Evolutionary conservation across 495 filamentous ascomycete genomes (phyloP).

Genomic region (Talaromyces trachyspermus): DNA sequence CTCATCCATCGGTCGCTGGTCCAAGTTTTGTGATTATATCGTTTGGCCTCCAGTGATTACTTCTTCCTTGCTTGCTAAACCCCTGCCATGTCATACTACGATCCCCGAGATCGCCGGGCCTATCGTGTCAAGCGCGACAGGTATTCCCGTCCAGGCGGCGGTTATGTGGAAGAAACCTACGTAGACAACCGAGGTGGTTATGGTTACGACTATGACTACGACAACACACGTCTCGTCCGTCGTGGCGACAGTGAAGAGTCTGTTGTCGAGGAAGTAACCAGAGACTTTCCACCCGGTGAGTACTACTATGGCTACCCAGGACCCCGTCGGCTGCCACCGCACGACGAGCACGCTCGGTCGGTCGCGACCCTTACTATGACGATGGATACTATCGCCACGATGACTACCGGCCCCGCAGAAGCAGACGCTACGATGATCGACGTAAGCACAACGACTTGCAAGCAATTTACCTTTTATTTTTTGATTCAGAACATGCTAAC

Average conservation of each 20-base stretch:
- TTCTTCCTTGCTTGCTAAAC: slow-evolving; percentile 6
- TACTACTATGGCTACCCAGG: slow-evolving; percentile 45
- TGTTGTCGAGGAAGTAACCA: slow-evolving; percentile 58
- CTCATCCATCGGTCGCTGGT: neutral
- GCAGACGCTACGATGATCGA: slow-evolving; percentile 46
- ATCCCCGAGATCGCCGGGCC: slow-evolving; percentile 20
- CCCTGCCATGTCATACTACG: slow-evolving; percentile 34
- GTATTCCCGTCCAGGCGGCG: slow-evolving; percentile 21
- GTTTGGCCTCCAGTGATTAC: slow-evolving; percentile 6
- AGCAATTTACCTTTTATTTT: neutral
- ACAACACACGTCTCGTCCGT: slow-evolving; percentile 42
- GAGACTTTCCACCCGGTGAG: slow-evolving; percentile 55
- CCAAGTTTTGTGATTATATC: slow-evolving; percentile 9
- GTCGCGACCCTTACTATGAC: slow-evolving; percentile 40
- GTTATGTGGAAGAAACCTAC: slow-evolving; percentile 26
- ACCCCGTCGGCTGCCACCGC: slow-evolving; percentile 25
- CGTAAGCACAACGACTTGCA: slow-evolving; percentile 21
- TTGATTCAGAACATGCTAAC: too few species aligned
- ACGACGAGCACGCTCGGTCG: slow-evolving; percentile 38
- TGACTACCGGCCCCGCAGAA: slow-evolving; percentile 43
- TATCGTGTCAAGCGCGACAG: slow-evolving; percentile 25
- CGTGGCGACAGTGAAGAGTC: slow-evolving; percentile 51
- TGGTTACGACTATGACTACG: slow-evolving; percentile 8
- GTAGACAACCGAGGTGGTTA: slow-evolving; percentile 16
- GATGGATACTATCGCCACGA: slow-evolving; percentile 50